Base-by-base conservation (phyloP, 2,329 filamentous ascomycete genomes). In the Phyllosticta capitalensis region DNA sequence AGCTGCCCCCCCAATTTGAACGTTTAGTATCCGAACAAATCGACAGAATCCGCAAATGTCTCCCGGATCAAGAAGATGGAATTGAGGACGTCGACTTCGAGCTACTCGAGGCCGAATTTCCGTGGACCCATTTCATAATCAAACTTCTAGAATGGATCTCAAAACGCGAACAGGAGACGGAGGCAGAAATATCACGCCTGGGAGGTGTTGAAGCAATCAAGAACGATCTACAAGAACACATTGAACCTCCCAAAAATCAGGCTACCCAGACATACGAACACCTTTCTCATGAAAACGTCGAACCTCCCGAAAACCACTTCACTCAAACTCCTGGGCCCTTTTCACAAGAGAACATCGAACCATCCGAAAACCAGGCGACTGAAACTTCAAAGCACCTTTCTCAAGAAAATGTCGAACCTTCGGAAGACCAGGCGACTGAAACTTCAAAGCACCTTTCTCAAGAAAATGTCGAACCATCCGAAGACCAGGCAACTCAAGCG, bases 101-200 rank as follows among this genome's bases (percentile, higher is more conserved):
- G 2, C 67, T 65, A 1, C 63, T 86, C 5, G 72, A 75, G 38
- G 66, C 68, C 1, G 63, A 66, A 1, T 86, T 78, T 65, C 72
- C 76, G 2, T 85, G 81, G 81, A 64, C 72, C 0, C 64, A 69
- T 2, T 81, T 83, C 56, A 66, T 80, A 5, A 63, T 76, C 0
- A 67, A 73, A 9, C 67, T 78, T 5, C 68, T 78, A 1, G 65
- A 72, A 19, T 84, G 82, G 79, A 71, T 76, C 20, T 73, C 75
- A 59, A 63, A 65, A 7, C 74, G 79, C 20, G 70, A 72, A 30
- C 64, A 67, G 5, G 78, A 83, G 61, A 74, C 85, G 50, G 67
- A 74, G 20, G 56, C 65, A 2, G 68, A 72, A 1, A 71, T 84
- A 19, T 64, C 68, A 9, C 55, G 64, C 2, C 72, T 76, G 61